These are phyloP conservation scores for Moniliella sp. DNA, from an alignment of 1,284 basidiomycete genomes.

Conservation along the genomic window DNA sequence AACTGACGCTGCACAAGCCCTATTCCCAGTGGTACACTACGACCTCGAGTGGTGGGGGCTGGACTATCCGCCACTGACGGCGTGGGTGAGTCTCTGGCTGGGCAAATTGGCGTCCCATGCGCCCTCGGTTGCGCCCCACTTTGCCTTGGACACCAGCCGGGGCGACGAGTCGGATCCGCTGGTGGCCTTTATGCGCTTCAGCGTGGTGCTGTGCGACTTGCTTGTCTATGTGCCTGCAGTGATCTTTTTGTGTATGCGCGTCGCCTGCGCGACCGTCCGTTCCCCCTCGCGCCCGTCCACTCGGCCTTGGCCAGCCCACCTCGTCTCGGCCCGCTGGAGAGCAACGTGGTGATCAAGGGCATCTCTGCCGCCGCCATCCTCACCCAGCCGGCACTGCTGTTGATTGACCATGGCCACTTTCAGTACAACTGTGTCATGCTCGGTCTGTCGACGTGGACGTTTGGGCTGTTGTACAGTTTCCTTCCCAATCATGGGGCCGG, in stretches of 20 bases:
- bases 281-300: too few relatives aligned
- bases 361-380: slow-evolving; percentile 40
- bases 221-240: slow-evolving; percentile 53
- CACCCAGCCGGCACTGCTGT: slow-evolving; percentile 58
- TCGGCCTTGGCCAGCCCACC: too few relatives aligned
- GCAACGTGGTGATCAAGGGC: too few relatives aligned
- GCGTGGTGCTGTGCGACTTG: slow-evolving; percentile 50
- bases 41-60: slow-evolving; percentile 74
- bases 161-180: slow-evolving; percentile 48
- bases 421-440: slow-evolving; percentile 39
- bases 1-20: slow-evolving; percentile 57
- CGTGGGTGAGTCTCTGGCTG: slow-evolving; percentile 35
- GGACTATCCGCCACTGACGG: slow-evolving; percentile 58
- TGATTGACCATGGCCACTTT: slow-evolving; percentile 78
- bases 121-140: slow-evolving; percentile 17
- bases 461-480: slow-evolving; percentile 18
- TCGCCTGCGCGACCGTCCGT: slow-evolving; percentile 20
- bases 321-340: too few relatives aligned
- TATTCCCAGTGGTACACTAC: slow-evolving; percentile 58
- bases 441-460: slow-evolving; percentile 18
- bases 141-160: slow-evolving; percentile 52
- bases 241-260: slow-evolving; percentile 13
- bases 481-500: slow-evolving; percentile 16
- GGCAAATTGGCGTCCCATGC: slow-evolving; percentile 4
- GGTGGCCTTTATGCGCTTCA: slow-evolving; percentile 58